phyloP scores from a whole-genome alignment of 768 basidiomycete species.

The Kwoniella shandongensis region DNA sequence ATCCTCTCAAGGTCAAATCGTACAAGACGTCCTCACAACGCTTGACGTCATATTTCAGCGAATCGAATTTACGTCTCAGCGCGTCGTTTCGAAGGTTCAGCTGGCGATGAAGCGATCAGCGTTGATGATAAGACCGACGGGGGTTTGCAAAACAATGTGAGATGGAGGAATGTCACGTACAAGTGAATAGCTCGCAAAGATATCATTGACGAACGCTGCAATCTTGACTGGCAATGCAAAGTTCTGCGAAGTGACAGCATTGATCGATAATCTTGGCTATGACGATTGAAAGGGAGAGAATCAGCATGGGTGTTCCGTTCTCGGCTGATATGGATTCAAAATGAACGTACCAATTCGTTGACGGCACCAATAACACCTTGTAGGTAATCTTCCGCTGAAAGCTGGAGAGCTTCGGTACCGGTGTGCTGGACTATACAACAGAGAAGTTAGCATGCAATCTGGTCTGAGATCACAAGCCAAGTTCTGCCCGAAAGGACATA shows the following conservation, averaged over 20 bases:
- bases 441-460: too few species aligned
- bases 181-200: conserved; percentile 54
- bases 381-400: conserved; percentile 56
- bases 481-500: conserved; percentile 31
- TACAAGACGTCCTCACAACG: conserved; percentile 56
- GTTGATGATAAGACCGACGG: too few species aligned
- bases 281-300: neutral
- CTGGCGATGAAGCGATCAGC: conserved; percentile 17
- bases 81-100: conserved; percentile 57
- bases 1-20: conserved; percentile 52
- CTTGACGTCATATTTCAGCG: conserved; percentile 57
- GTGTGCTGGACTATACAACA: conserved; percentile 41
- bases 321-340: too few species aligned
- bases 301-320: neutral
- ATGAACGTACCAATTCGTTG: conserved; percentile 54
- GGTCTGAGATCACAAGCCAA: neutral
- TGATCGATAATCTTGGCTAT: conserved; percentile 53
- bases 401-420: conserved; percentile 47
- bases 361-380: conserved; percentile 55
- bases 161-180: too few species aligned
- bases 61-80: conserved; percentile 55
- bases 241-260: conserved; percentile 55
- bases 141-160: too few species aligned
- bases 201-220: conserved; percentile 56
- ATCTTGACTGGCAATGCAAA: conserved; percentile 54